Conservation (phyloP, 2,329 filamentous ascomycete species). For the Monilinia polystroma region DNA sequence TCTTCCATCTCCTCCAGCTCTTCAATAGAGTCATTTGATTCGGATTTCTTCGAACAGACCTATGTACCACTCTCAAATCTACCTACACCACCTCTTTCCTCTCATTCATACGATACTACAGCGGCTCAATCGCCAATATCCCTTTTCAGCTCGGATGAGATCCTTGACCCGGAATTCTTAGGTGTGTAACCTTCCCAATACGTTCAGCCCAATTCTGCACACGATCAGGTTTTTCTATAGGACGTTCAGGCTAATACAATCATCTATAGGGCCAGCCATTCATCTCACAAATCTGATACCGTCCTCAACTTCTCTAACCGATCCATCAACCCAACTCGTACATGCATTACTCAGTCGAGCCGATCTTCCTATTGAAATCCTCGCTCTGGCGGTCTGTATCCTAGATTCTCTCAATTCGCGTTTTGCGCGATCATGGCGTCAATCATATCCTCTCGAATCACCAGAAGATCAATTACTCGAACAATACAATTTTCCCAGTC, state of each 20-base stretch:
- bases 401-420: constrained; percentile 62
- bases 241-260: constrained; percentile 34
- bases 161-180: constrained; percentile 35
- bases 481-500: constrained; percentile 36
- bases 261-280: constrained; percentile 58
- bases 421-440: constrained; percentile 62
- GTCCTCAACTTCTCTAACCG: constrained; percentile 58
- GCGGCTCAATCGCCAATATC: constrained; percentile 28
- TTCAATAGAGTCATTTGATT: constrained; percentile 43
- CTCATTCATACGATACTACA: constrained; percentile 31
- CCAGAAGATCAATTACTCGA: constrained; percentile 36
- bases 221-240: constrained; percentile 7
- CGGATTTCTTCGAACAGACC: constrained; percentile 54
- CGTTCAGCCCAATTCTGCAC: constrained; percentile 7
- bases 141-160: constrained; percentile 32
- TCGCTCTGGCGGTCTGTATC: constrained; percentile 65
- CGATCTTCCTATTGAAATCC: constrained; percentile 57
- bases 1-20: constrained; percentile 25
- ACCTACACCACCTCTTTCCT: constrained; percentile 62
- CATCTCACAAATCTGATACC: constrained; percentile 67
- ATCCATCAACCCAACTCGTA: constrained; percentile 57
- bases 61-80: constrained; percentile 68
- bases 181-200: constrained; percentile 33
- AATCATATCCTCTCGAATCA: constrained; percentile 52
- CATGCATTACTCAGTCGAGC: constrained; percentile 60